phyloP scores from a whole-genome alignment of 371 early-diverging fungal species.

The Funneliformis caledonium region DNA sequence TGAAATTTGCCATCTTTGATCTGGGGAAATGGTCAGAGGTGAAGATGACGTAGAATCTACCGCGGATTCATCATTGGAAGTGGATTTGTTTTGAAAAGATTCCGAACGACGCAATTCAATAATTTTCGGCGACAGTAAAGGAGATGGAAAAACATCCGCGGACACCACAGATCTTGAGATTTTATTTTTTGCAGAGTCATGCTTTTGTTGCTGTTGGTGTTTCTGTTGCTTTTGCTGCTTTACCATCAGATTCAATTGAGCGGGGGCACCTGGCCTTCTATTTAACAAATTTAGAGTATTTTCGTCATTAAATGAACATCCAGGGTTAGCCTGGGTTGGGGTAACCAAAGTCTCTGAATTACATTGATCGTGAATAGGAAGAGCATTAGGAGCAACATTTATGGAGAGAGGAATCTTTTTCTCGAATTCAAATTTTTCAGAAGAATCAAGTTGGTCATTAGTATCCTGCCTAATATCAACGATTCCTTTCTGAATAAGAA shows the following conservation, averaged over 20 bases:
- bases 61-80: neutral
- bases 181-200: neutral
- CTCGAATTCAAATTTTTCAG: neutral
- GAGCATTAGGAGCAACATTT: neutral
- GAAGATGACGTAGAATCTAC: neutral
- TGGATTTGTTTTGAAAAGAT: neutral
- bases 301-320: neutral
- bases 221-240: neutral
- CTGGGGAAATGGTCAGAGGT: neutral
- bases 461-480: neutral
- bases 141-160: neutral
- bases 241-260: conserved; percentile 8
- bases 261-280: neutral
- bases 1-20: neutral
- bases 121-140: conserved; percentile 30
- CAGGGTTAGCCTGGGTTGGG: neutral
- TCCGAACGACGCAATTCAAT: conserved; percentile 34
- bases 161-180: neutral
- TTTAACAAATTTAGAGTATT: neutral
- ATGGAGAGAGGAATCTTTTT: neutral
- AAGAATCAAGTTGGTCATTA: neutral
- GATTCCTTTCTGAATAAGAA: neutral
- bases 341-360: neutral
- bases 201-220: neutral
- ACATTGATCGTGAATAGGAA: neutral